Conservation (phyloP, 306 rosid genomes). For the Cucurbita pepo region DNA sequence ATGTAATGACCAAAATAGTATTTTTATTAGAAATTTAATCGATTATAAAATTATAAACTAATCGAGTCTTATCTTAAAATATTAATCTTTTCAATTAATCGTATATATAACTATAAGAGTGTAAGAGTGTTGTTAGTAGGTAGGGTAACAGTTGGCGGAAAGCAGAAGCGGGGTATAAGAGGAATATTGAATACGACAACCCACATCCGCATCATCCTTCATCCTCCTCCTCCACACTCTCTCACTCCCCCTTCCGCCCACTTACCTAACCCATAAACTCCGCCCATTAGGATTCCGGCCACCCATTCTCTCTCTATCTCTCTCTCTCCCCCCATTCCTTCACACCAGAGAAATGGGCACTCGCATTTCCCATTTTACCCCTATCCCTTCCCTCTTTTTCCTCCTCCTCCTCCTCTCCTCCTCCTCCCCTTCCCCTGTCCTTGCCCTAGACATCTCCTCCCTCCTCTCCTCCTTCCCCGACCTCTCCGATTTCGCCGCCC, state of each 20-base stretch:
- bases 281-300: neutral
- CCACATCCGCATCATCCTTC: neutral
- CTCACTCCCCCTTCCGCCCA: neutral
- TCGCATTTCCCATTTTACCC: conserved; percentile 44
- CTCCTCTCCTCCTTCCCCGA: conserved; percentile 67
- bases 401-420: neutral
- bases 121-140: too few species aligned
- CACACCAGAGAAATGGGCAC: conserved; percentile 15
- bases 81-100: too few species aligned
- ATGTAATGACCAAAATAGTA: too few species aligned
- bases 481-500: conserved; percentile 52
- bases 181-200: too few species aligned
- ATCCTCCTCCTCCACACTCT: neutral
- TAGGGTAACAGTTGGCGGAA: too few species aligned
- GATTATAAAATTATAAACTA: too few species aligned
- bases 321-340: neutral
- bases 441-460: conserved; percentile 49
- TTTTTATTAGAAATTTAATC: too few species aligned
- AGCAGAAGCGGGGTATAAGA: too few species aligned
- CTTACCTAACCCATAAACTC: neutral
- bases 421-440: conserved; percentile 9
- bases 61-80: too few species aligned
- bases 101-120: too few species aligned
- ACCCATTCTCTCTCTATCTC: neutral
- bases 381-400: conserved; percentile 12